Evolutionary conservation across 2,329 filamentous ascomycete species (phyloP), one percentile per base, ranked within the genome.

Genomic region (Epichloe uncinata): DNA sequence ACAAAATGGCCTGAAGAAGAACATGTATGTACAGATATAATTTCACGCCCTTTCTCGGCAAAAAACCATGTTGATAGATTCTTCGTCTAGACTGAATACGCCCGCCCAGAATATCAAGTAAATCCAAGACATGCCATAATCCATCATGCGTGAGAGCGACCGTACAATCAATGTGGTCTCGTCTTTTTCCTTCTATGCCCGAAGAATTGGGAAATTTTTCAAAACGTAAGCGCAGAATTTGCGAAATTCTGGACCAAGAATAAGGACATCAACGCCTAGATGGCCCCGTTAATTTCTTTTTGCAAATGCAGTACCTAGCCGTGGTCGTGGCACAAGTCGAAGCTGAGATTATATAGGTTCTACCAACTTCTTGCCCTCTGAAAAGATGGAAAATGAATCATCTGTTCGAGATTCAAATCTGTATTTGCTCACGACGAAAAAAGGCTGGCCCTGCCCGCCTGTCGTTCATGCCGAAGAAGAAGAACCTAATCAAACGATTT

Each of bases 401-500:
- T 30, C 26, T 30, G 8, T 30, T n/a, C 13, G 15, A 30, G 15
- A 16, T 16, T 9, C 20, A 7, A 3, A 34, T 5, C 22, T 30
- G 22, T 34, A 18, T 22, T 13, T 43, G 7, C n/a, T 43, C n/a
- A 20, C 5, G 0, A 18, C 20, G n/a, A 30, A 30, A 43, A n/a
- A 9, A 3, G 26, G 20, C 7, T 30, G 42, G 26, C 20, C 26
- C 42, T 43, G 38, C 38, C 42, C 33, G 22, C 42, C 42, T 48
- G 13, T 20, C 4, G 30, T 16, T n/a, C 1, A 13, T 6, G 18
- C 26, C 8, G 26, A 30, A 30, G 3, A 30, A 30, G 26, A 4
- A 20, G 53, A 52, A 58, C 63, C 20, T 65, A 64, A 42, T 78
- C 75, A 53, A 82, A 75, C 48, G 72, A 72, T 66, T 77, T 77